Evolutionary conservation across 306 rosid genomes (phyloP).

Genomic region (Clitoria ternatea): DNA sequence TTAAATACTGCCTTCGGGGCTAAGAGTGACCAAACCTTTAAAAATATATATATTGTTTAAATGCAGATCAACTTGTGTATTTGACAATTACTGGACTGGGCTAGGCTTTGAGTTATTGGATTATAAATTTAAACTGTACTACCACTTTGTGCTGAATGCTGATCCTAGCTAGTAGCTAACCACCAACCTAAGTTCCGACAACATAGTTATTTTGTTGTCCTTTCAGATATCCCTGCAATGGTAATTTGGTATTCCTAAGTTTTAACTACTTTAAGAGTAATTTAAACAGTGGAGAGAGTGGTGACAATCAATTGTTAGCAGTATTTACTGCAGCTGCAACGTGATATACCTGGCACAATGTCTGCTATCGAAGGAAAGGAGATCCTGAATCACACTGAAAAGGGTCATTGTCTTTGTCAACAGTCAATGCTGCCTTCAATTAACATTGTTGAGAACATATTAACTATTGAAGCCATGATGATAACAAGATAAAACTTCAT

Average conservation of each 20-base stretch:
- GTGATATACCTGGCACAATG: slow-evolving; percentile 26
- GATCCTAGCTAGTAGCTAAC: slow-evolving; percentile 20
- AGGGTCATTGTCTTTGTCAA: slow-evolving; percentile 23
- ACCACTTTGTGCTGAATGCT: background rate
- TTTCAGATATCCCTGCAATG: background rate
- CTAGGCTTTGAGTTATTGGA: background rate
- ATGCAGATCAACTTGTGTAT: too few species aligned
- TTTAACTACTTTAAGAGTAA: background rate
- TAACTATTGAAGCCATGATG: slow-evolving; percentile 12
- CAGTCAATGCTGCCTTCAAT: slow-evolving; percentile 18
- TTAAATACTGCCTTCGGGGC: too few species aligned
- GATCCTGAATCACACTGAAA: slow-evolving; percentile 27
- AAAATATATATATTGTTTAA: too few species aligned
- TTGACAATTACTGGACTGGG: too few species aligned
- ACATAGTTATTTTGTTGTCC: slow-evolving; percentile 11
- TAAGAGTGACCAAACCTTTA: too few species aligned
- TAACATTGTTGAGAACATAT: slow-evolving; percentile 12
- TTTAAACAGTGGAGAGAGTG: background rate
- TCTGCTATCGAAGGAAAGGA: background rate
- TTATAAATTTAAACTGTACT: background rate
- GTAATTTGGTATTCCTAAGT: background rate
- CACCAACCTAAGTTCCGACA: slow-evolving; percentile 15
- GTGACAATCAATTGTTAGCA: slow-evolving; percentile 10
- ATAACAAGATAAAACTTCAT: slow-evolving; percentile 12
- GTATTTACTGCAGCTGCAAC: slow-evolving; percentile 25